phyloP scores from a whole-genome alignment of 495 filamentous ascomycete genomes.

The Cercophora sp. region DNA sequence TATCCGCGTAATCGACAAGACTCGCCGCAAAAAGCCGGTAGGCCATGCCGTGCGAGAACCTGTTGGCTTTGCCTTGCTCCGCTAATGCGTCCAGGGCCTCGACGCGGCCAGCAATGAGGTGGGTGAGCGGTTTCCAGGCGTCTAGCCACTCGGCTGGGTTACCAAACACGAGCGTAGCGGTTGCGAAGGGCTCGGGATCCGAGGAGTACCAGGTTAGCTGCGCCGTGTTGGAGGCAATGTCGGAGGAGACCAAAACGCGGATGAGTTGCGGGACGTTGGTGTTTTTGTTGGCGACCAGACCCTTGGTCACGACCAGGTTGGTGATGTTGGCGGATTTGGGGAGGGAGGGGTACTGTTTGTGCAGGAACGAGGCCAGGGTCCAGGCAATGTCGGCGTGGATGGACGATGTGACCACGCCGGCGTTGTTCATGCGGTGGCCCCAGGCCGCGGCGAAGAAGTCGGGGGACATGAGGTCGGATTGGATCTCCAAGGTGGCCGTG shows the following conservation, averaged over 20 bases:
- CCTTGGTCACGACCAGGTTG: slow-evolving; percentile 52
- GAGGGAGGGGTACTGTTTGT: slow-evolving; percentile 24
- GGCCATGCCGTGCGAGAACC: slow-evolving; percentile 50
- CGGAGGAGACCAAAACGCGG: slow-evolving; percentile 23
- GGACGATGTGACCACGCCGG: slow-evolving; percentile 22
- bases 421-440: slow-evolving; percentile 47
- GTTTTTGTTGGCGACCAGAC: slow-evolving; percentile 47
- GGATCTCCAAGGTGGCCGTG: slow-evolving; percentile 28
- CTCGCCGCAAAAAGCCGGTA: slow-evolving; percentile 57
- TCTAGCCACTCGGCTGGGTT: slow-evolving; percentile 24
- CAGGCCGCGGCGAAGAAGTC: slow-evolving; percentile 50
- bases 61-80: slow-evolving; percentile 37
- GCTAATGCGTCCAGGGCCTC: slow-evolving; percentile 36
- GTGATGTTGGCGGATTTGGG: slow-evolving; percentile 43
- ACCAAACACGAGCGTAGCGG: slow-evolving; percentile 32
- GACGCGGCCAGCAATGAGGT: slow-evolving; percentile 40
- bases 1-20: slow-evolving; percentile 51
- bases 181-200: slow-evolving; percentile 30
- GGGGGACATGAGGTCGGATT: slow-evolving; percentile 53
- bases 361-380: slow-evolving; percentile 30
- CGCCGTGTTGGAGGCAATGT: slow-evolving; percentile 21
- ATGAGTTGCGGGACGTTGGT: slow-evolving; percentile 30
- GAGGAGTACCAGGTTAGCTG: slow-evolving; percentile 33
- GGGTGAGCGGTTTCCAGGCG: slow-evolving; percentile 38
- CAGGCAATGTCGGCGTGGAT: slow-evolving; percentile 3